A percentile compares a stretch with the other conserved stretches of the same genome.
phyloP scores from a whole-genome alignment of 2,329 filamentous ascomycete genomes.

The Colletotrichum falcatum region DNA sequence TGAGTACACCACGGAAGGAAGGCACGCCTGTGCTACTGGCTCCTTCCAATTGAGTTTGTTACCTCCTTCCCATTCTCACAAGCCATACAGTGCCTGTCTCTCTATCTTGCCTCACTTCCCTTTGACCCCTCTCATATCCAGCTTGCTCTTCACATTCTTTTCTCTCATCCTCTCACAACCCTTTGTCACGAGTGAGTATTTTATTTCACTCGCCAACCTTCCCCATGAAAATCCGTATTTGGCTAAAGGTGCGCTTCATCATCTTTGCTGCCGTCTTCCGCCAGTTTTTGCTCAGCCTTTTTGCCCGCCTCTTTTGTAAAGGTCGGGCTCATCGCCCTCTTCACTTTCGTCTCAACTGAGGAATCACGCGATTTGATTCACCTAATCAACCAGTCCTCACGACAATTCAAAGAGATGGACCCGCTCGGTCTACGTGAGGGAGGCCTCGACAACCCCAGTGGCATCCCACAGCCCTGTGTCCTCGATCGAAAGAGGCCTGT shows the following conservation, averaged over 20 bases:
- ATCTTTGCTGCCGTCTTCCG: not conserved
- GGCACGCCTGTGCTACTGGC: not conserved
- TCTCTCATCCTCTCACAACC: too few species aligned
- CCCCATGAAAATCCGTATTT: not conserved
- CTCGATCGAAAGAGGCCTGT: constrained; percentile 39
- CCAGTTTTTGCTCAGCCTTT: not conserved
- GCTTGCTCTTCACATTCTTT: not conserved
- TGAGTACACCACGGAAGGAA: not conserved
- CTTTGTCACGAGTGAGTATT: not conserved
- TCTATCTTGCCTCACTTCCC: not conserved
- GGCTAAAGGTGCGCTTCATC: not conserved
- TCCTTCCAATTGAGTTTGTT: not conserved
- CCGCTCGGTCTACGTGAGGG: not conserved
- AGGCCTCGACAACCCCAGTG: not conserved
- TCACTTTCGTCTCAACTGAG: not conserved
- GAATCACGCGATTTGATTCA: not conserved
- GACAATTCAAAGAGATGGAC: constrained; percentile 3
- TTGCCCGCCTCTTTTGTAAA: not conserved
- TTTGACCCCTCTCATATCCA: not conserved
- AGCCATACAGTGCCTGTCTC: not conserved
- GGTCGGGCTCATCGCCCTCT: not conserved
- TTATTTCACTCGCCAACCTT: not conserved
- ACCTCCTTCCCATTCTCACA: not conserved
- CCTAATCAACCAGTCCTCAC: not conserved
- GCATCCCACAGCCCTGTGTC: constrained; percentile 36